Base-by-base conservation (phyloP, 192 early-diverging fungal species). In the Linnemannia elongata region DNA sequence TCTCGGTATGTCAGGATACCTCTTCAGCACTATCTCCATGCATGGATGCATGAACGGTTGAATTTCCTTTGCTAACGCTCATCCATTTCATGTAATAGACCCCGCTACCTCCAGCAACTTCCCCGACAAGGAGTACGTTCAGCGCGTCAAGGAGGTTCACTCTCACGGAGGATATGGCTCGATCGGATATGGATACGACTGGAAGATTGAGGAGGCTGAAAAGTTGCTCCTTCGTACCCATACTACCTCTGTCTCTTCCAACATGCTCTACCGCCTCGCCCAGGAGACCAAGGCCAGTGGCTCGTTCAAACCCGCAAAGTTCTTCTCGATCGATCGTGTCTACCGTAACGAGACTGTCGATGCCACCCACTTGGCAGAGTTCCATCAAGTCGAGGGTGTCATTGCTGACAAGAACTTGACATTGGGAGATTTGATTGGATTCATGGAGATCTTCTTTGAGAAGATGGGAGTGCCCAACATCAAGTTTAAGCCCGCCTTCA, bases 401-500 rank as follows among this genome's bases (percentile, higher is more conserved):
- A 97, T 99, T 91, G 97, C 97, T 49, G 99, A 99, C 86, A 94
- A 94, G 78, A 96, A 96, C 83, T 88, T 99, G 89, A 97, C 97
- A 8, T 90, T 99, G 42, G 99, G 97, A 45, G 97, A 98, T 88
- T 89, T 99, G 84, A 99, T 99, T 90, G 97, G 97, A 76, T 95
- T 97, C 81, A 93, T 99, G 93, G 94, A 99, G 91, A 89, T 94
- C 76, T 99, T 99, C 93, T 99, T 98, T 91, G 91, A 95, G 81
- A 99, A 99, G 93, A 97, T 99, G 93, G 99, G 98, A 88, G 92
- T 96, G 78, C 89, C 92, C 49, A 96, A 96, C 82, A 94, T 99
- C 72, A 95, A 97, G 76, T 99, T 99, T 95, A 99, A 99, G 94
- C 99, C 99, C 72, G 97, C 99, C 6, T 99, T 98, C 91, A 99